Percentiles rank a stretch among this genome's conserved stretches.
Evolutionary conservation across 768 basidiomycete genomes (phyloP).

Genomic region (Leccinum incarnatum): DNA sequence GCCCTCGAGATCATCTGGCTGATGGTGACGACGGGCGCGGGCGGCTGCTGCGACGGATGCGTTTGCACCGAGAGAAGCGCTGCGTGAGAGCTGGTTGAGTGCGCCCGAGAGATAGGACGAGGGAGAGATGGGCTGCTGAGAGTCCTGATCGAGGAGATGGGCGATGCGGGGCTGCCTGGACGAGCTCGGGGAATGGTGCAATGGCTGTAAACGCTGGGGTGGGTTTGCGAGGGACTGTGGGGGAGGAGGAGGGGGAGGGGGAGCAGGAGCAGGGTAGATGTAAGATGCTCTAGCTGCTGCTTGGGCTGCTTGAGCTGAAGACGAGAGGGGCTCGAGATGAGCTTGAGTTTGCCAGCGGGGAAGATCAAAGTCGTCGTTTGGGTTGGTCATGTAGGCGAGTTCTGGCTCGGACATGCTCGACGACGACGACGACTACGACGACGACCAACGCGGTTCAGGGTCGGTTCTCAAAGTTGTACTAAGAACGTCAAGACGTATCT

Average conservation of each 20-base stretch:
- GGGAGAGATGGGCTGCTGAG: conserved; percentile 35
- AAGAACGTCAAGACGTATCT: neutral
- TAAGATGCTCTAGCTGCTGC: conserved; percentile 49
- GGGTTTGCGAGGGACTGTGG: conserved; percentile 28
- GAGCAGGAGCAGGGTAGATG: conserved; percentile 41
- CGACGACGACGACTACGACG: conserved; percentile 8
- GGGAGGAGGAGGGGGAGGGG: conserved; percentile 42
- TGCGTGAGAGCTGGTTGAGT: conserved; percentile 59
- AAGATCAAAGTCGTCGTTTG: conserved; percentile 80
- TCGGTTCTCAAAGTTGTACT: conserved; percentile 21
- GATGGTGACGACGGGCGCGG: conserved; percentile 62
- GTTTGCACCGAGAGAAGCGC: conserved; percentile 58
- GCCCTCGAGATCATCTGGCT: conserved; percentile 66
- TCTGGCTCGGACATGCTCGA: conserved; percentile 68
- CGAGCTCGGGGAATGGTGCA: conserved; percentile 36
- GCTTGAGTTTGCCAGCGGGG: conserved; percentile 54
- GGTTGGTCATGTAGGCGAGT: conserved; percentile 68
- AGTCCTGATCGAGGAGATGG: conserved; percentile 67
- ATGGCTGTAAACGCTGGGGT: conserved; percentile 26
- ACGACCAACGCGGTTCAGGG: conserved; percentile 25
- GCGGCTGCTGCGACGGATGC: conserved; percentile 40
- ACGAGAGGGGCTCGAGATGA: conserved; percentile 45
- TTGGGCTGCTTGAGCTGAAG: conserved; percentile 61
- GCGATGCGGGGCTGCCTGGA: conserved; percentile 60
- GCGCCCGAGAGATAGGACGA: conserved; percentile 49